Base-by-base conservation (phyloP, 2,329 filamentous ascomycete genomes). In the Aureobasidium sp. region DNA sequence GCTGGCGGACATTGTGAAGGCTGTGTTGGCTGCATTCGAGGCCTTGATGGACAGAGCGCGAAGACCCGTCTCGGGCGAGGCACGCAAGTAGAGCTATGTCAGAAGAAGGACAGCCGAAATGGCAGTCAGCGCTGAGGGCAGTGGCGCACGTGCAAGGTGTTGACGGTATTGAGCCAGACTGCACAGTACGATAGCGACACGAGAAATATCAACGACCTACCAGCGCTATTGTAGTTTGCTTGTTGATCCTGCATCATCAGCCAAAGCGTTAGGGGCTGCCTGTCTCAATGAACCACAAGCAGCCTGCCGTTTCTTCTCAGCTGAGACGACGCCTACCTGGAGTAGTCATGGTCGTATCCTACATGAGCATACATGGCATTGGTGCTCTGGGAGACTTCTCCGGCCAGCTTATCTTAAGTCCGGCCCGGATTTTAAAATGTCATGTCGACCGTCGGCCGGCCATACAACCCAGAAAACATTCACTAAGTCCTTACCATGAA, bases 1-100 rank as follows among this genome's bases (percentile, higher is more conserved):
- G 56, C 32, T 10, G 62, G 50, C 15, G 62, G 48, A 26, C 62
- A 63, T 23, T 61, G 46, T 17, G 57, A 27, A 26, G 36, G 57
- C 7, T 41, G 57, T 36, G 46, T 9, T 27, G 46, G 15, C 27
- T 42, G 57, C 29, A 5, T 32, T 41, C 13, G 57, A 52, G 20
- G 23, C 36, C 20, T 47, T 47, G 20, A 51, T 41, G 20, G 57
- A 52, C 7, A 58, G 20, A 23, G 37, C 1, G 9, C 39, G 55
- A 10, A 29, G 32, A 32, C 20, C 27, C 12, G 42, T 7, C 15
- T 15, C 7, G 7, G n/a, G 20, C 5, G 55, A 48, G n/a, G 41
- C 23, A 32, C 48, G 32, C 12, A 47, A 37, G 42, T 58, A 58
- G 42, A 58, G 55, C n/a, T 58, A 58, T 8, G 20, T 39, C 17